These are phyloP conservation scores for Musa troglodytarum DNA, from an alignment of 176 grass and related monocot species.

Conservation along the genomic window DNA sequence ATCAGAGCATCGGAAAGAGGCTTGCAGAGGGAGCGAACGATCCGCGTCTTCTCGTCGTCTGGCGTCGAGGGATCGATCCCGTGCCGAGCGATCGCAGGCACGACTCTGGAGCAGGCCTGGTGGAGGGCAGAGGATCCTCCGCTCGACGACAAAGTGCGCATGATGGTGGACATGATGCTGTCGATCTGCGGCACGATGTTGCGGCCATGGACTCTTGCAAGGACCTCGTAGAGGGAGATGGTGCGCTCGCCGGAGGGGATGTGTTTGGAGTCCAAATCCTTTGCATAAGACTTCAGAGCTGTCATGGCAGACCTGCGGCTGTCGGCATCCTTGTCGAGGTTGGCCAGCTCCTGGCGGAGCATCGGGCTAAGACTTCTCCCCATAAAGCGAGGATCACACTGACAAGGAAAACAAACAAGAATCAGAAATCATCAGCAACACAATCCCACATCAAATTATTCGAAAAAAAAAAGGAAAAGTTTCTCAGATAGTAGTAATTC, in stretches of 20 bases:
- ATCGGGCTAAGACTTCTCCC: slow-evolving; percentile 72
- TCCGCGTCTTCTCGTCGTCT: slow-evolving; percentile 48
- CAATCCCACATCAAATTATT: not conserved
- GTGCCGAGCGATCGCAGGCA: slow-evolving; percentile 68
- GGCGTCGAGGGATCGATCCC: slow-evolving; percentile 60
- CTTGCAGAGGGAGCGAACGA: slow-evolving; percentile 66
- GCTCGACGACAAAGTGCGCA: slow-evolving; percentile 76
- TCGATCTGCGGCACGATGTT: slow-evolving; percentile 93
- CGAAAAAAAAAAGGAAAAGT: not conserved
- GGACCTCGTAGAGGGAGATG: slow-evolving; percentile 91
- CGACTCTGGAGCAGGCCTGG: slow-evolving; percentile 89
- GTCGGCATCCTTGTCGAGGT: slow-evolving; percentile 81
- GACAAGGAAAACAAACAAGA: not conserved
- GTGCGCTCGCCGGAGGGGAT: slow-evolving; percentile 82
- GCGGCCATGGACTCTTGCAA: slow-evolving; percentile 86
- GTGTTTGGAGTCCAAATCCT: slow-evolving; percentile 69
- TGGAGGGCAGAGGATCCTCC: slow-evolving; percentile 90
- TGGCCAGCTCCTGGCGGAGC: slow-evolving; percentile 79
- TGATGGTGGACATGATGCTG: slow-evolving; percentile 96
- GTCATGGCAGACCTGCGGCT: slow-evolving; percentile 89
- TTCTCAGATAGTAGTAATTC: too few relatives aligned
- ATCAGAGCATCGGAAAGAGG: slow-evolving; percentile 66
- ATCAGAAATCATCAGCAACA: not conserved
- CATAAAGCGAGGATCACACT: slow-evolving; percentile 19
- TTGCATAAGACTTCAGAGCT: slow-evolving; percentile 75